A percentile compares a stretch with the other conserved stretches of the same genome.
These are phyloP conservation scores for Coniochaeta sp. DNA, from an alignment of 2,329 filamentous ascomycete genomes.

Conservation along the genomic window DNA sequence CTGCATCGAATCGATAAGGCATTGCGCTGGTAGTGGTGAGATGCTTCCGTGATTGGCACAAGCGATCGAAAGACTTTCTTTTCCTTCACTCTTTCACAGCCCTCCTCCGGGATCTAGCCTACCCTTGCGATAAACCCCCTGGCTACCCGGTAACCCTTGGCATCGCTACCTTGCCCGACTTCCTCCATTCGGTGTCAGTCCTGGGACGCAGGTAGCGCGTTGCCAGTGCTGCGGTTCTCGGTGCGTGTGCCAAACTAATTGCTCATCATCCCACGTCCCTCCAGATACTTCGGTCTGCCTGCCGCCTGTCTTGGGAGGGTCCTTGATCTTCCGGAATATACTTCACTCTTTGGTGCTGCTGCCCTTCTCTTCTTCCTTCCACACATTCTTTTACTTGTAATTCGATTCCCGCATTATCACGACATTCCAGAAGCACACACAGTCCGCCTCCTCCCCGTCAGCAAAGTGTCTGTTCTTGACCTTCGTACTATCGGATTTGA, in stretches of 20 bases:
- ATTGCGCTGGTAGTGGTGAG: not conserved
- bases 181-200: not conserved
- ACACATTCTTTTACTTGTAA: not conserved
- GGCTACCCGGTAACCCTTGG: not conserved
- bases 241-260: not conserved
- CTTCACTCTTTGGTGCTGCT: not conserved
- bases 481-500: not conserved
- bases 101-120: not conserved
- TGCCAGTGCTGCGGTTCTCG: not conserved
- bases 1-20: not conserved
- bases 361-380: not conserved
- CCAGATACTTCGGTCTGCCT: not conserved
- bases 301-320: no score
- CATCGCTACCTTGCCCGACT: not conserved
- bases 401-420: not conserved
- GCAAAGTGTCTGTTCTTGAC: not conserved
- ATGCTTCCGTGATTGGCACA: constrained; percentile 2
- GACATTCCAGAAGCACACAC: not conserved
- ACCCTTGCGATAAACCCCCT: not conserved
- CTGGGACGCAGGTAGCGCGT: not conserved
- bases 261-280: constrained; percentile 2
- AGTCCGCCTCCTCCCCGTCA: not conserved
- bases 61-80: not conserved
- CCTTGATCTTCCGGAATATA: not conserved
- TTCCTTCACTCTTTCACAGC: not conserved